Evolutionary conservation across 73 alveolate genomes (phyloP).

Genomic region (Paramecium tetraurelia): DNA sequence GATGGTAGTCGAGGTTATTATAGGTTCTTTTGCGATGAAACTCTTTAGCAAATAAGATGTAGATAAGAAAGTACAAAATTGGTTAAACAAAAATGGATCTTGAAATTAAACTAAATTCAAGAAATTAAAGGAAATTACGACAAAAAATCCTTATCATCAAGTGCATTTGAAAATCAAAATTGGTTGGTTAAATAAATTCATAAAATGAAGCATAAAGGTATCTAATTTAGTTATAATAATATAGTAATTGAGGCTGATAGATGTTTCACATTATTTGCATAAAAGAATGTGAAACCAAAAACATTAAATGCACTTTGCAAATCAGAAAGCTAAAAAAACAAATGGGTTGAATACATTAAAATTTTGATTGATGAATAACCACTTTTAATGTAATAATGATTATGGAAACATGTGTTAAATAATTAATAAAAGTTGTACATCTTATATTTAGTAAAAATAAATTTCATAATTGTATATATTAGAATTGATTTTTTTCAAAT

Average conservation of each 20-base stretch:
- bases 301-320: not conserved
- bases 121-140: not conserved
- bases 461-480: too few species aligned
- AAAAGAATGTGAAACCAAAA: not conserved
- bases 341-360: slow-evolving; percentile 37
- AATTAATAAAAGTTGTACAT: not conserved
- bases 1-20: slow-evolving; percentile 52
- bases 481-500: too few species aligned
- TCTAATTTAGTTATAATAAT: not conserved
- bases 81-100: slow-evolving; percentile 31
- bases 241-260: not conserved
- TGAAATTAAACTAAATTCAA: not conserved
- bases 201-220: slow-evolving; percentile 40
- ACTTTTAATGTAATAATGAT: not conserved
- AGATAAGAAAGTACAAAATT: not conserved
- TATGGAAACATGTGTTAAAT: not conserved
- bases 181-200: slow-evolving; percentile 19
- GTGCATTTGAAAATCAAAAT: slow-evolving; percentile 17
- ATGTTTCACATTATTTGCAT: not conserved
- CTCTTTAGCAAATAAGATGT: not conserved
- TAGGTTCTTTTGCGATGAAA: slow-evolving; percentile 30
- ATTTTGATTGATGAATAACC: slow-evolving; percentile 3
- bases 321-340: not conserved
- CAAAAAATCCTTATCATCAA: not conserved
- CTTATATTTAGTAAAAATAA: too few species aligned